Evolutionary conservation across 192 early-diverging fungal genomes (phyloP).

Genomic region (Coemansia sp.): DNA sequence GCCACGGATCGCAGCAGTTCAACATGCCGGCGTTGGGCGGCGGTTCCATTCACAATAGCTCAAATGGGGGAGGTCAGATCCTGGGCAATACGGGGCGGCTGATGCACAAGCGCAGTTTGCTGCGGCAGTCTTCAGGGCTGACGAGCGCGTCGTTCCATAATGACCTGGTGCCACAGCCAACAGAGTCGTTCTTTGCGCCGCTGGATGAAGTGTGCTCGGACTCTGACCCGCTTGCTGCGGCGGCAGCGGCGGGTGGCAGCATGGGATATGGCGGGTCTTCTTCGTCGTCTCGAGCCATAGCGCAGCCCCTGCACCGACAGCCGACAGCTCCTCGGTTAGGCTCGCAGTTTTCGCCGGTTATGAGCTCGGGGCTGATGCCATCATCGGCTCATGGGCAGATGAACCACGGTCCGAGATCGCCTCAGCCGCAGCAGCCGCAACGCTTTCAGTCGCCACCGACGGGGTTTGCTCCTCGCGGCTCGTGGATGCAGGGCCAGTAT

Average conservation of each 20-base stretch:
- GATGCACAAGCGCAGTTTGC: constrained; percentile 41
- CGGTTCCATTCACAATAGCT: background rate
- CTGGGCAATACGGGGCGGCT: constrained; percentile 30
- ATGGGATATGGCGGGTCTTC: background rate
- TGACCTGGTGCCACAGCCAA: constrained; percentile 49
- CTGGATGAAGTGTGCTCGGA: constrained; percentile 56
- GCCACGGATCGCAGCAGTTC: background rate
- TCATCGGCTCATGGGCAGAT: background rate
- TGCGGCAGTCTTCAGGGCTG: constrained; percentile 45
- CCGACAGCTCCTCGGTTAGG: constrained; percentile 25
- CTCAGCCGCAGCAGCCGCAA: constrained; percentile 10
- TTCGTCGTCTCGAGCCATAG: background rate
- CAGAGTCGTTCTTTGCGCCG: constrained; percentile 56
- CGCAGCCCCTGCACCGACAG: constrained; percentile 13
- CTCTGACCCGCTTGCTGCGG: background rate
- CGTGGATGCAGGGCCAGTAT: background rate
- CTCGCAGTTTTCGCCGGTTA: constrained; percentile 38
- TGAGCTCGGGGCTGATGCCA: background rate
- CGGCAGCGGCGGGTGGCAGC: background rate
- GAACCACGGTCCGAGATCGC: background rate
- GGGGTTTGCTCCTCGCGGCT: background rate
- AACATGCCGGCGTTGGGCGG: background rate
- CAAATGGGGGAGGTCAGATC: background rate
- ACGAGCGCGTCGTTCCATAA: constrained; percentile 52
- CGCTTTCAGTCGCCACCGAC: constrained; percentile 3